These are phyloP conservation scores for Penicillium capsulatum DNA, from an alignment of 2,329 filamentous ascomycete genomes.

Conservation along the genomic window DNA sequence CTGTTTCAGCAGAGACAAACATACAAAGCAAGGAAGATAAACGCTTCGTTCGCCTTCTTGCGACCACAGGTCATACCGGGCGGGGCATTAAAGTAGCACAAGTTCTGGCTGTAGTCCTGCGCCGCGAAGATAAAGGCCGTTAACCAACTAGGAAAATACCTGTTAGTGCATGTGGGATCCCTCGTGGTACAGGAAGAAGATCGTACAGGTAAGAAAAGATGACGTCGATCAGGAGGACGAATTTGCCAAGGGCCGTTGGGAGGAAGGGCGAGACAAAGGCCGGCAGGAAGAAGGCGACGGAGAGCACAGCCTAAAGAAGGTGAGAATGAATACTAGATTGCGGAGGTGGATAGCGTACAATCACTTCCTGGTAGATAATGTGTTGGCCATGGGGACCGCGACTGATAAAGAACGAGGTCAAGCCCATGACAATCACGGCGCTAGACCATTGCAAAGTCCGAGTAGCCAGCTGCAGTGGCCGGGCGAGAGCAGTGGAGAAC, in stretches of 20 bases:
- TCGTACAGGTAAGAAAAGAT: slow-evolving; percentile 46
- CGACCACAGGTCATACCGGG: slow-evolving; percentile 30
- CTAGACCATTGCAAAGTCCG: slow-evolving; percentile 21
- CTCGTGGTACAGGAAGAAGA: slow-evolving; percentile 4
- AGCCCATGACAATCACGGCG: slow-evolving; percentile 23
- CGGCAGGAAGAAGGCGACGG: slow-evolving; percentile 42
- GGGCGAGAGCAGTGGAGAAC: slow-evolving; percentile 24
- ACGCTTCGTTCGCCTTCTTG: slow-evolving; percentile 43
- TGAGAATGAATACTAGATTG: too few relatives aligned
- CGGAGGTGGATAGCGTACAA: too few relatives aligned
- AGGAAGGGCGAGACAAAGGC: slow-evolving; percentile 42
- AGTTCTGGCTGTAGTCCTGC: slow-evolving; percentile 40
- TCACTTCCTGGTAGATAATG: slow-evolving; percentile 24
- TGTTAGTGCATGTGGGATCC: too few relatives aligned
- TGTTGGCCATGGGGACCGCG: slow-evolving; percentile 17
- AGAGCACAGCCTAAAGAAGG: slow-evolving; percentile 34
- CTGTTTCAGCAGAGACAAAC: slow-evolving; percentile 13
- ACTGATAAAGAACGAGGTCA: slow-evolving; percentile 22
- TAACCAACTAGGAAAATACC: slow-evolving; percentile 37
- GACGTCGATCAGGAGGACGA: slow-evolving; percentile 40
- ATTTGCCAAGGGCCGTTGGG: slow-evolving; percentile 32
- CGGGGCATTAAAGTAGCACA: slow-evolving; percentile 34
- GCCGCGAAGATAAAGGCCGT: slow-evolving; percentile 48
- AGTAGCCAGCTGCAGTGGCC: slow-evolving; percentile 30
- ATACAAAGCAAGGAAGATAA: slow-evolving; percentile 47